Conservation (phyloP, 2,329 filamentous ascomycete genomes). For the Chaetomiaceae sp. region DNA sequence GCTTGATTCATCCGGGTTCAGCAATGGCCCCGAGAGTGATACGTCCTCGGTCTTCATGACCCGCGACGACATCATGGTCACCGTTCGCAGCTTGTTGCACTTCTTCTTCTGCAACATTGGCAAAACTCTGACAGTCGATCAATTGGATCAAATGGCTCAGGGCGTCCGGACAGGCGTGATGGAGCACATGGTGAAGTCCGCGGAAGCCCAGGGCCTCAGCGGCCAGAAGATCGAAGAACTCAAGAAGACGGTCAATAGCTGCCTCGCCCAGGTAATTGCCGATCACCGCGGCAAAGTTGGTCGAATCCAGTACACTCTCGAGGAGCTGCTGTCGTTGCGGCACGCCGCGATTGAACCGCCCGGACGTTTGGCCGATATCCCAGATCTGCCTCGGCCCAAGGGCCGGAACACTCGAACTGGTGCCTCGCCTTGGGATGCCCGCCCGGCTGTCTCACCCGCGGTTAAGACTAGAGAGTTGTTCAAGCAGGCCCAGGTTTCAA, state of each 20-base stretch:
- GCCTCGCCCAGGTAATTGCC: background rate
- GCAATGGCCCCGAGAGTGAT: background rate
- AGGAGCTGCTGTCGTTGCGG: slow-evolving; percentile 8
- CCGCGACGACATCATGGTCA: background rate
- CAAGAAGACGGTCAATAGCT: background rate
- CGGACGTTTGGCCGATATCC: slow-evolving; percentile 1
- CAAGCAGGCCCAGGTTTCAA: background rate
- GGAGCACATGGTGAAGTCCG: background rate
- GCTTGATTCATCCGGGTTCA: background rate
- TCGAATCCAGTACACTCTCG: slow-evolving; percentile 6
- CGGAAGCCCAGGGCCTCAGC: background rate
- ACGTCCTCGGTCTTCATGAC: background rate
- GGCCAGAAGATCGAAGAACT: background rate
- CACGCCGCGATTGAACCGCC: slow-evolving; percentile 1
- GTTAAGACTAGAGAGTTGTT: no score
- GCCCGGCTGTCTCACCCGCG: no score
- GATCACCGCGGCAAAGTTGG: background rate
- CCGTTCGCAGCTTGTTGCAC: background rate
- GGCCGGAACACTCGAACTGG: background rate
- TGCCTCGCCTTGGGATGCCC: background rate
- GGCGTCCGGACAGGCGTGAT: slow-evolving; percentile 4
- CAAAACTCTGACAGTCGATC: background rate
- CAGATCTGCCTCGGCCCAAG: background rate
- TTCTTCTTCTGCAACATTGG: background rate
- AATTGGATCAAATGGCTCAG: background rate